Evolutionary conservation across 2,329 filamentous ascomycete species (phyloP).

Genomic region (Chaetomiaceae sp.): DNA sequence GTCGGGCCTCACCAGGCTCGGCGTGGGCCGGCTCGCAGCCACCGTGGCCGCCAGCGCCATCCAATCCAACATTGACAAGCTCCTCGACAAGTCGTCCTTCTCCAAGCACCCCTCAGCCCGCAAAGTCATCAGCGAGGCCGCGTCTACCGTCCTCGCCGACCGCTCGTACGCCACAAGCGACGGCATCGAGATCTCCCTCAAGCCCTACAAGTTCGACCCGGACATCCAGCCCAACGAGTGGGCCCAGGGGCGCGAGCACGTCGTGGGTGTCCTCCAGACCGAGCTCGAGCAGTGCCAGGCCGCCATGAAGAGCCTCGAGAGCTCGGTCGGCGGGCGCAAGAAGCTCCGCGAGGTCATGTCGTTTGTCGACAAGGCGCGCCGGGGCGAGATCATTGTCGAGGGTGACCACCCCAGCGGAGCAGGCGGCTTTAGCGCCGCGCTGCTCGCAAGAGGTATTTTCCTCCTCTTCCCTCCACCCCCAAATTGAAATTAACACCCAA

Average conservation of each 20-base stretch:
- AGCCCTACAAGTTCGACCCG: slow-evolving; percentile 97
- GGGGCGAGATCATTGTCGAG: slow-evolving; percentile 78
- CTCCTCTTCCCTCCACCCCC: background rate
- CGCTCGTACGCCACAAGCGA: slow-evolving; percentile 96
- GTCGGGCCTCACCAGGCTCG: slow-evolving; percentile 86
- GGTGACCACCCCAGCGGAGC: slow-evolving; percentile 80
- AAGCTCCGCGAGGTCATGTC: slow-evolving; percentile 85
- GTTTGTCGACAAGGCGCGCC: slow-evolving; percentile 87
- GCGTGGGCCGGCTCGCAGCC: slow-evolving; percentile 87
- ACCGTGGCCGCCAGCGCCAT: slow-evolving; percentile 87
- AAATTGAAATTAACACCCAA: no score
- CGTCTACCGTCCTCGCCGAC: slow-evolving; percentile 85
- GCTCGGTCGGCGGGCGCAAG: slow-evolving; percentile 70
- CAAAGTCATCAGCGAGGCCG: slow-evolving; percentile 87
- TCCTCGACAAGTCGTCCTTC: slow-evolving; percentile 80
- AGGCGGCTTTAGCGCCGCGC: slow-evolving; percentile 84
- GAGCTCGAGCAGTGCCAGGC: slow-evolving; percentile 81
- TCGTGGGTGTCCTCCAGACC: slow-evolving; percentile 73
- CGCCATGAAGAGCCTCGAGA: slow-evolving; percentile 72
- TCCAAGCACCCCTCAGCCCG: slow-evolving; percentile 85
- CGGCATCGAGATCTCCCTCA: slow-evolving; percentile 98
- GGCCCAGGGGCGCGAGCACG: slow-evolving; percentile 78
- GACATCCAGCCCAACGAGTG: slow-evolving; percentile 91
- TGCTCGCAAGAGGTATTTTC: slow-evolving; percentile 70
- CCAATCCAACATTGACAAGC: slow-evolving; percentile 73